Conservation (phyloP, 2,329 filamentous ascomycete genomes). For the Phialocephala sp. region DNA sequence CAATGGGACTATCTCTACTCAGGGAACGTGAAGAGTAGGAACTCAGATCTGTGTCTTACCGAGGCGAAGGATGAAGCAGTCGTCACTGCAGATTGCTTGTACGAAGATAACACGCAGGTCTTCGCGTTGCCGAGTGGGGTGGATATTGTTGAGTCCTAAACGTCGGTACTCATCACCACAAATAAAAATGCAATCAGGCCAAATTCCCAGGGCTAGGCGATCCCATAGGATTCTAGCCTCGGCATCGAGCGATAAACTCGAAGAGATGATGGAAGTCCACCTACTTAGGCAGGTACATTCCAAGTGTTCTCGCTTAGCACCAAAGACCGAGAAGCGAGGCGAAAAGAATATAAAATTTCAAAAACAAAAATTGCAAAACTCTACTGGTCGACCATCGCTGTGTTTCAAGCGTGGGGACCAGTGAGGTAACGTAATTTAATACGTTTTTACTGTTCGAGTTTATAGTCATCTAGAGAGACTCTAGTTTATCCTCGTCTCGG, state of each 20-base stretch:
- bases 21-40: conserved; percentile 50
- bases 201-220: not conserved
- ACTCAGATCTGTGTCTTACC: conserved; percentile 47
- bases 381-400: not conserved
- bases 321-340: not conserved
- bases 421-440: not conserved
- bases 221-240: not conserved
- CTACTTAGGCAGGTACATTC: no score
- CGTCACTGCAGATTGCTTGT: conserved; percentile 43
- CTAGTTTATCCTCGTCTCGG: no score
- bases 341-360: not conserved
- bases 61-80: conserved; percentile 43
- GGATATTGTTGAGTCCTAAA: conserved; percentile 30
- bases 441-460: no score
- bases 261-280: not conserved
- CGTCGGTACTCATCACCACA: not conserved
- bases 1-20: conserved; percentile 51
- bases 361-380: not conserved
- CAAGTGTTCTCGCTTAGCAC: not conserved
- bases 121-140: conserved; percentile 53
- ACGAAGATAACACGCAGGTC: conserved; percentile 51
- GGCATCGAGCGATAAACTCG: not conserved
- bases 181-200: not conserved
- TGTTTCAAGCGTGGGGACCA: not conserved
- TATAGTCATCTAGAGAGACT: no score